Base-by-base conservation (phyloP, 2,329 filamentous ascomycete species). In the Fusarium miscanthi region DNA sequence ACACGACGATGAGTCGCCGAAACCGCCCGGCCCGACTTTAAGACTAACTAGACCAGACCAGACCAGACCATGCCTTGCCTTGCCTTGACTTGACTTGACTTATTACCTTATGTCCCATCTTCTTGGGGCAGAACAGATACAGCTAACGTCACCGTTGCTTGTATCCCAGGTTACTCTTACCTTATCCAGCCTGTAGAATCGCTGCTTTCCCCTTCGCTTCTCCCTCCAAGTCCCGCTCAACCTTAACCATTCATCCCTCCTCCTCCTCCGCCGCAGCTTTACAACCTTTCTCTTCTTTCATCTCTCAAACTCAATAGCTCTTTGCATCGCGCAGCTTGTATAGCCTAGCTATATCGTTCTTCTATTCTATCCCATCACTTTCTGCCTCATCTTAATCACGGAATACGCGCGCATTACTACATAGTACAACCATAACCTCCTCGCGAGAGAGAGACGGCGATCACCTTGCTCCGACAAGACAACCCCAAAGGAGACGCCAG, bases 91-190 rank as follows among this genome's bases (percentile, higher is more conserved):
- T 49, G 45, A 30, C 23, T 62, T 40, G 27, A 30, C 27, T 30
- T 30, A 30, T 30, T 58, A 60, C 23, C 23, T 37, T 25, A 42
- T 41, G 23, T 30, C 46, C 46, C 46, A 33, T 49, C 21, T 42
- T 27, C 35, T 42, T 23, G 25, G 27, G 14, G 16, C 51, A 42
- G 51, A 31, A 30, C 25, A 58, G 42, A 49, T 35, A 64, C 23
- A 51, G 27, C 76, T 80, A 77, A 77, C 74, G 74, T 77, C 75
- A 77, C 75, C 72, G 59, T 74, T 57, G 61, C 65, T 68, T 56
- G 23, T 40, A 48, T 38, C 33, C 11, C 53, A 30, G 51, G 43
- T 38, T 40, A 31, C 13, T 37, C 37, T 52, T 72, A 45, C 63
- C 62, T 63, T 71, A 52, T 65, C 63, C 48, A 52, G 43, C 60